Base-by-base conservation (phyloP, 495 filamentous ascomycete genomes). In the Clavariopsis aquatica region DNA sequence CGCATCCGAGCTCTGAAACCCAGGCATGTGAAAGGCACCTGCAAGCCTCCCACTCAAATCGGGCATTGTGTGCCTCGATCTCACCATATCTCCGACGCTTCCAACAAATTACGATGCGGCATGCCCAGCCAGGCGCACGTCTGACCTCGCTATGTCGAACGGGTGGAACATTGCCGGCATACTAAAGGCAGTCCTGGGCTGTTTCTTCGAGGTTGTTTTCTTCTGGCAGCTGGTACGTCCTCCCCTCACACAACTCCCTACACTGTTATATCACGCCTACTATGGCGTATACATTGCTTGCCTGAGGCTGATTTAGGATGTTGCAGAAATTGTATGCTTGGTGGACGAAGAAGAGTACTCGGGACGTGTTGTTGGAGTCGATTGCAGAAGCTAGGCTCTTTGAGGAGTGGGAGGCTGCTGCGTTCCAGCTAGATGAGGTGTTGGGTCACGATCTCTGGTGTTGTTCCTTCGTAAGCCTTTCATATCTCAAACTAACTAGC, bases 361-460 rank as follows among this genome's bases (percentile, higher is more conserved):
- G 79, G 15, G 79, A 87, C 43, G 69, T 79, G 29, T 81, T 85
- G 73, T 77, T 85, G 43, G 80, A 85, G 43, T 72, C 75, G 17
- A 78, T 96, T 20, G 79, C 77, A 49, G 82, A 83, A 49, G 89
- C 93, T 1, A 78, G 81, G 57, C 78, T 80, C 5, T 96, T 85
- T 60, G 90, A 93, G 67, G 87, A 93, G 69, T 97, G 92, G 91
- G 87, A 93, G 74, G 84, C 85, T 52, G 85, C 86, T 1, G 91
- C 92, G 1, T 83, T 87, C 58, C 85, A 90, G 65, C 81, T 97
- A 22, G 93, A 97, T 72, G 85, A 87, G 72, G 74, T 88, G 13
- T 78, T 92, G 1, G 87, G 87, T 27, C 86, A 89, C 72, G 89
- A 96, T 78, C 74, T 93, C 60, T 97, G 93, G 93, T 89, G 41